Evolutionary conservation across 2,329 filamentous ascomycete species (phyloP), one percentile per base, ranked within the genome.

Genomic region (Sporothrix phasma): DNA sequence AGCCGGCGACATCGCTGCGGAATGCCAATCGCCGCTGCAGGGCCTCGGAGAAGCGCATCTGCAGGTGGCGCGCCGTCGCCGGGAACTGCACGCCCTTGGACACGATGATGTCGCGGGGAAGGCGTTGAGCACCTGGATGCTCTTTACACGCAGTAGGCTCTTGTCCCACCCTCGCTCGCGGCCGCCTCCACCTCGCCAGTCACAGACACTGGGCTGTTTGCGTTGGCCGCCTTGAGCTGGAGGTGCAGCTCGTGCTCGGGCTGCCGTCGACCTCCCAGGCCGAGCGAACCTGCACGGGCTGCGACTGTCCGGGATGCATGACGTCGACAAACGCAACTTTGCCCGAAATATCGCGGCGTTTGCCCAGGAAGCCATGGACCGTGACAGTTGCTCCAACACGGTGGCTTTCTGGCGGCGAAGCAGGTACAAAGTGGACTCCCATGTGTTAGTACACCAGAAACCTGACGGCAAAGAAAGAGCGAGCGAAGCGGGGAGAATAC

Each of bases 91-190:
- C 89, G 56, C 88, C 86, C 17, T 85, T 78, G 1, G 88, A 89
- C 67, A 95, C 84, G 65, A 94, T 87, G 64, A 96, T 85, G 67
- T 92, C 84, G 49, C 83, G 83, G 0, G 85, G 63, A 95, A 90
- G 0, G 81, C 76, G 69, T 93, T 93, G 3, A 97, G 80, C 60
- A 84, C 81, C 49, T 84, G 78, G 8, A 96, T 81, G 3, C 80
- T 79, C 54, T 81, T 76, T 19, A 92, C 74, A 5, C 80, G 78
- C 10, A 68, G 5, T 0, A 67, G 56, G 49, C 58, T 11, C 37
- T 5, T 22, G 15, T 10, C 5, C 10, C 39, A 8, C 31, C 46
- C 2, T 10, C 34, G 29, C 26, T 19, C 5, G 31, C 10, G n/a
- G 15, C 31, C 15, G 69, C 63, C 47, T 69, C 67, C 65, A 69